Evolutionary conservation across 2,329 filamentous ascomycete genomes (phyloP), one percentile per base, ranked within the genome.

Genomic region (Botrytis sinoallii): DNA sequence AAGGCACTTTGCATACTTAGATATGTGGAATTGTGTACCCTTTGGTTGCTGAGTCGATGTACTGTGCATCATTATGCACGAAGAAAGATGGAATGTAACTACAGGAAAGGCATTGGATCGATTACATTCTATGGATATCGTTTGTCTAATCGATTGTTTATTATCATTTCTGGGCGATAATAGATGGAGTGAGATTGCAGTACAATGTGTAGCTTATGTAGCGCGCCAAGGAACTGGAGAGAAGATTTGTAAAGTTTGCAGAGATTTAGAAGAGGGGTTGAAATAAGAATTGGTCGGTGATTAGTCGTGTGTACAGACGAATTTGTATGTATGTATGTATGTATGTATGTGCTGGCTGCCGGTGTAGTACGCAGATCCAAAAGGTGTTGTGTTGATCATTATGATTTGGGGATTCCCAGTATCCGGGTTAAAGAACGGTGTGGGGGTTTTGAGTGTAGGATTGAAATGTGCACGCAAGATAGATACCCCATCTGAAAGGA

Each of bases 271-370:
- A n/a, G 22, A 48, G 16, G 35, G 65, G 20, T 22, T 16, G 48
- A 55, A n/a, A n/a, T n/a, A 14, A 12, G 38, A 29, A 20, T 42
- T 29, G 38, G 25, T 20, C 22, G 42, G 22, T 25, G 22, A 35
- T 2, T 22, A 22, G 10, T 22, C 3, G 29, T 32, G 22, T n/a
- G 35, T 61, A n/a, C 35, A 61, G 12, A 38, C 22, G 25, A 22
- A 16, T 40, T 61, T 59, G 38, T 69, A 22, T 44, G 35, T 69
- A 29, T 44, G 48, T 55, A 55, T 55, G 14, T 67, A 67, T 52
- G 46, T 69, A 69, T 57, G 52, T 70, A 70, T 70, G 38, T 60
- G 67, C 35, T 70, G 65, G 46, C 46, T 68, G n/a, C 65, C 46
- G 46, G 35, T 7, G 65, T 55, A n/a, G 35, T 67, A 67, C 65